These are phyloP conservation scores for Haplosporangium sp. DNA, from an alignment of 371 early-diverging fungal species.

Conservation along the genomic window DNA sequence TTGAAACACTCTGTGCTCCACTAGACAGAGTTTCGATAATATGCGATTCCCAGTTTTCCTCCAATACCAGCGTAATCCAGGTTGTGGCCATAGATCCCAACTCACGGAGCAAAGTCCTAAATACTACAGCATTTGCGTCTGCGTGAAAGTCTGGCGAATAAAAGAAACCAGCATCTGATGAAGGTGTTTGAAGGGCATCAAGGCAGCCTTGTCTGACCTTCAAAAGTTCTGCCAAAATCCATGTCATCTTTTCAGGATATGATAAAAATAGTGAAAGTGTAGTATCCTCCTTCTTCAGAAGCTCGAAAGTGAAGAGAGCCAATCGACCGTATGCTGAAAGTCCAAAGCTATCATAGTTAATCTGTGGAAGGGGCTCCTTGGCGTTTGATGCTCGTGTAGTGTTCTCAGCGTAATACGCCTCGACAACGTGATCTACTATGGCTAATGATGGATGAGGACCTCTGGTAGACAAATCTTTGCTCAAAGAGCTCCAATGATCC, in stretches of 20 bases:
- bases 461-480: conserved; percentile 29
- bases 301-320: conserved; percentile 61
- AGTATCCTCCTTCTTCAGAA: conserved; percentile 48
- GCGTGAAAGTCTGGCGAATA: conserved; percentile 37
- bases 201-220: conserved; percentile 53
- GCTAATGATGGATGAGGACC: conserved; percentile 41
- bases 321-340: conserved; percentile 66
- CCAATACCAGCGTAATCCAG: conserved; percentile 39
- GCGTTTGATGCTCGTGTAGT: neutral
- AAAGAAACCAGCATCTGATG: conserved; percentile 36
- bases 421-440: conserved; percentile 49
- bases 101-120: conserved; percentile 43
- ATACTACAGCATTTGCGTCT: conserved; percentile 42
- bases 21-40: conserved; percentile 19
- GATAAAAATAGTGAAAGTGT: conserved; percentile 41
- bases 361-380: conserved; percentile 8
- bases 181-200: conserved; percentile 42
- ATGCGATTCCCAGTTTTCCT: conserved; percentile 39
- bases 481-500: conserved; percentile 47
- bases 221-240: conserved; percentile 60
- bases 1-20: neutral
- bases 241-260: conserved; percentile 52
- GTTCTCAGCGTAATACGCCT: conserved; percentile 31
- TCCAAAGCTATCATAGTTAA: conserved; percentile 67
- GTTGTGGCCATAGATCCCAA: conserved; percentile 25